Evolutionary conservation across 164 flowering plant species (phyloP), one percentile per base, ranked within the genome.

Genomic region (Litsea cubeba): DNA sequence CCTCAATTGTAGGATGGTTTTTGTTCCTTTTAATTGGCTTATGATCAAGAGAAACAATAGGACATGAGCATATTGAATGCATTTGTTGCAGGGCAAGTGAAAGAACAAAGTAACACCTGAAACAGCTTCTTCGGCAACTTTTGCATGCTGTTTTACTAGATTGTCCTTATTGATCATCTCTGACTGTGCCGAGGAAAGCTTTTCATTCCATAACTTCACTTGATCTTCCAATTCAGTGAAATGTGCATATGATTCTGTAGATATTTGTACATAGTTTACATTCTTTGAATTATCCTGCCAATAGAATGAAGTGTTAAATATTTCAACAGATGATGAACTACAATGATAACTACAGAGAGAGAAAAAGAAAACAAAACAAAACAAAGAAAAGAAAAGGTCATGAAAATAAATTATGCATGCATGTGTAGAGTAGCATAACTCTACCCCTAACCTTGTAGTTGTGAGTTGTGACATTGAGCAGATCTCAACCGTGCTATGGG

Each of bases 101-200:
- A 69, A 66, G 10, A 58, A 10, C 3, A 46, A 57, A 32, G 18
- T 18, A 25, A 72, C 82, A 90, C 94, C 94, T 83, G 91, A 85
- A 20, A 89, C 89, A 69, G 92, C 95, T 82, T 91, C 97, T 84
- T 91, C 97, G 64, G 97, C 97, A 79, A 91, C 97, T 83, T 91
- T 91, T 20, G 91, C 85, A 73, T 91, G 97, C 75, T 91, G 94
- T 75, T 90, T 91, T 66, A 88, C 97, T 57, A 88, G 75, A 75
- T 82, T 84, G 12, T 89, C 96, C 82, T 89, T 91, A 5, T 86
- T 78, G 60, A 82, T 83, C 76, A 88, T 84, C 81, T 89, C 93
- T 26, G 88, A 76, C 64, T 85, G 71, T 12, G 93, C 88, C 30
- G 77, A 74, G 8, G 85, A 75, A 15, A 89, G 81, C 73, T 88